phyloP scores from a whole-genome alignment of 176 grass and related monocot species.

The Phoenix roebelenii region DNA sequence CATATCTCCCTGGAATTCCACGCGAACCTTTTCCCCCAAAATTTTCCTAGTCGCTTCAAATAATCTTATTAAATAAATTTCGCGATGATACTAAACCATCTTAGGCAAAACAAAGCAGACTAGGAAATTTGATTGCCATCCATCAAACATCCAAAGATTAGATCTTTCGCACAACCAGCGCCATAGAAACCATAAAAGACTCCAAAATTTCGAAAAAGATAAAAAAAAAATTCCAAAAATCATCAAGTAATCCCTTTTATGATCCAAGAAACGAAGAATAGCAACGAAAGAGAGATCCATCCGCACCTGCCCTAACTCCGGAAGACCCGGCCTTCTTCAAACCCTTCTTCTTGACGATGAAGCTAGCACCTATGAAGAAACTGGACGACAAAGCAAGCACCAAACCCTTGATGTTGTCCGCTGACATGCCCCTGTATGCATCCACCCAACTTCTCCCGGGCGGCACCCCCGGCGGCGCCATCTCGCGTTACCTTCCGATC shows the following conservation, averaged over 20 bases:
- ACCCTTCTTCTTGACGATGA: constrained; percentile 76
- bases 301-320: constrained; percentile 62
- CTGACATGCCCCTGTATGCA: constrained; percentile 46
- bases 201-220: background rate
- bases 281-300: background rate
- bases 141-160: too few species aligned
- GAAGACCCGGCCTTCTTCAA: constrained; percentile 58
- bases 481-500: background rate
- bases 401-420: constrained; percentile 72
- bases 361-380: constrained; percentile 65
- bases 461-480: constrained; percentile 22
- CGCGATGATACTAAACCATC: too few species aligned
- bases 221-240: background rate
- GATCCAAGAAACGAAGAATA: background rate
- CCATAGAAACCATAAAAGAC: background rate
- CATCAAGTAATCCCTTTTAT: background rate
- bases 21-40: too few species aligned
- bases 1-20: too few species aligned
- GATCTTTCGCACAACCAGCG: background rate
- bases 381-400: constrained; percentile 77
- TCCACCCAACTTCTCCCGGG: background rate
- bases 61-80: too few species aligned
- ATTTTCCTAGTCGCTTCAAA: too few species aligned
- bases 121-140: too few species aligned
- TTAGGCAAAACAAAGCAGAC: too few species aligned